These are phyloP conservation scores for Fusarium nodosum DNA, from an alignment of 2,329 filamentous ascomycete species.

Conservation along the genomic window DNA sequence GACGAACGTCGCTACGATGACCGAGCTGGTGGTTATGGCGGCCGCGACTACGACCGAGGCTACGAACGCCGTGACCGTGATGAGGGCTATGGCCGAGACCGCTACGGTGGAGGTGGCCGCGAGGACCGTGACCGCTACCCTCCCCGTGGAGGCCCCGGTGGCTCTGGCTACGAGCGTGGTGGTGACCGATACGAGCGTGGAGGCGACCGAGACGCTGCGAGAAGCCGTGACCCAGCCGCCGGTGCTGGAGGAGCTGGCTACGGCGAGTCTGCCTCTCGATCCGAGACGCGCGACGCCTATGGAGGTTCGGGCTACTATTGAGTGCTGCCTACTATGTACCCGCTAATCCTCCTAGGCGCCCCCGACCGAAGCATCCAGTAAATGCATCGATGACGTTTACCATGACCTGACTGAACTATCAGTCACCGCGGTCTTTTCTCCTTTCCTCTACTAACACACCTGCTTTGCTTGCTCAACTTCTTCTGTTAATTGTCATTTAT, in stretches of 20 bases:
- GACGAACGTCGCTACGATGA: conserved; percentile 63
- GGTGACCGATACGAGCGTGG: conserved; percentile 63
- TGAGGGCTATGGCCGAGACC: conserved; percentile 56
- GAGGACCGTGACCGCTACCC: conserved; percentile 62
- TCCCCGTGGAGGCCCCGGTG: conserved; percentile 56
- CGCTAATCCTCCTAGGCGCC: conserved; percentile 52
- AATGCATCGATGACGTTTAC: conserved; percentile 31
- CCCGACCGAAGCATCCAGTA: conserved; percentile 51
- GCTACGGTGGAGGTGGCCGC: conserved; percentile 56
- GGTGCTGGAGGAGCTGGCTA: conserved; percentile 57
- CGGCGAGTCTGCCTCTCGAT: conserved; percentile 58
- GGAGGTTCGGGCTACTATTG: conserved; percentile 56
- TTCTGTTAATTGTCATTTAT: conserved; percentile 46
- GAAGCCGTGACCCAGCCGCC: conserved; percentile 57
- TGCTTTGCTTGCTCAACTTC: conserved; percentile 49
- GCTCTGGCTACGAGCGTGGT: conserved; percentile 61
- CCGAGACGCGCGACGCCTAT: conserved; percentile 61
- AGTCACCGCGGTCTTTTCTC: conserved; percentile 43
- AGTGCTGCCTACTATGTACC: conserved; percentile 34
- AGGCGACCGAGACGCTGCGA: conserved; percentile 58
- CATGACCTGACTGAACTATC: conserved; percentile 36
- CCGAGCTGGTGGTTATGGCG: conserved; percentile 58
- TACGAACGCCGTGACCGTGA: conserved; percentile 64
- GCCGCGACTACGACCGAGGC: conserved; percentile 71
- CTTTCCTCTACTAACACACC: conserved; percentile 48